These are phyloP conservation scores for Ajuga reptans DNA, from an alignment of 305 asterid species.

Conservation along the genomic window DNA sequence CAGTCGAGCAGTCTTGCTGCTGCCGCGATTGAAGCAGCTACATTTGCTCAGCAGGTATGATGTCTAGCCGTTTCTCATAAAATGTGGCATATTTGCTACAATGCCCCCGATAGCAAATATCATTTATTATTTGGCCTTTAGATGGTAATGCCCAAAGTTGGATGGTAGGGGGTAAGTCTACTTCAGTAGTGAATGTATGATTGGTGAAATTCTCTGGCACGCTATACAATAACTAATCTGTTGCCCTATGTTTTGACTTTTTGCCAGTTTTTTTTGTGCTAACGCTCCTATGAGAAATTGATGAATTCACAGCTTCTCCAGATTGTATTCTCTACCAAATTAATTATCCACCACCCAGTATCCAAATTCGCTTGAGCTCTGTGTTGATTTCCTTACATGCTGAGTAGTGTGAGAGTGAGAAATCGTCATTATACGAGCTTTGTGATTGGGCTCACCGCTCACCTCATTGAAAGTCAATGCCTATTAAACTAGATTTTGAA, in stretches of 20 bases:
- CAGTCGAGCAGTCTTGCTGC: constrained; percentile 97
- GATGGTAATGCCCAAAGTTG: constrained; percentile 3
- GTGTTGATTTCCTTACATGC: background rate
- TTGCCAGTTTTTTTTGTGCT: background rate
- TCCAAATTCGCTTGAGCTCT: background rate
- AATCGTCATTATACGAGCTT: background rate
- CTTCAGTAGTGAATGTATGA: background rate
- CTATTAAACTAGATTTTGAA: background rate
- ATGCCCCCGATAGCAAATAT: background rate
- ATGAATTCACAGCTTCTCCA: background rate
- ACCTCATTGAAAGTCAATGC: background rate
- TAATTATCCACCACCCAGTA: background rate
- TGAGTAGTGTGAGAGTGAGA: background rate
- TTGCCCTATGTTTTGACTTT: background rate
- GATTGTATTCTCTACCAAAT: background rate
- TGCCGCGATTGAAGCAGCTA: constrained; percentile 99
- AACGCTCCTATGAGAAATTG: background rate
- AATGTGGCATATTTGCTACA: background rate
- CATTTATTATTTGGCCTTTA: background rate
- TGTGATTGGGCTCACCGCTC: constrained; percentile 4
- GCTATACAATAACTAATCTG: background rate
- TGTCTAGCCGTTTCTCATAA: constrained; percentile 18
- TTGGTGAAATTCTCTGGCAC: background rate
- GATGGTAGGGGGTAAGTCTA: background rate
- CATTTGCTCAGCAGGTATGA: constrained; percentile 93